Evolutionary conservation across 768 basidiomycete genomes (phyloP).

Genomic region (Rossbeevera mucosa): DNA sequence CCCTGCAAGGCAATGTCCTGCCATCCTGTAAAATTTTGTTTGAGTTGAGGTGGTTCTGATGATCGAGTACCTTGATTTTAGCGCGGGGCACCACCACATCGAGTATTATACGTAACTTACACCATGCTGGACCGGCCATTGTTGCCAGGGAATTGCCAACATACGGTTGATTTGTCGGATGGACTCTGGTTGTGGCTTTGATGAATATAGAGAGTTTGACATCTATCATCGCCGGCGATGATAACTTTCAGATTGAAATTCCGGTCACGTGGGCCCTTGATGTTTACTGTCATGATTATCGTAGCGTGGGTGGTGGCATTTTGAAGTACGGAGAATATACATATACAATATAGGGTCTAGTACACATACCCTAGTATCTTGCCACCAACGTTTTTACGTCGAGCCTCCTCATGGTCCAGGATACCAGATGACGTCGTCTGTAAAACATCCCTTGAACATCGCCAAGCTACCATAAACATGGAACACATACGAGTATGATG

Average conservation of each 20-base stretch:
- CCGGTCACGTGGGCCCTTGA: neutral
- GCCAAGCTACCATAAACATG: neutral
- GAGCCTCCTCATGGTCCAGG: constrained; percentile 97
- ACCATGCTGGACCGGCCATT: neutral
- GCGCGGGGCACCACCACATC: too few relatives aligned
- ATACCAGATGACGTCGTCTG: constrained; percentile 98
- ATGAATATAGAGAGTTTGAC: too few relatives aligned
- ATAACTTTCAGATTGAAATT: neutral
- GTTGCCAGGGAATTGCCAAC: neutral
- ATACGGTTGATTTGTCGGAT: too few relatives aligned
- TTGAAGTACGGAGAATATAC: constrained; percentile 20
- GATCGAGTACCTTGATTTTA: too few relatives aligned
- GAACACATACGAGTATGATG: constrained; percentile 82
- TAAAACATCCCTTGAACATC: neutral
- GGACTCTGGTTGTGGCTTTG: neutral
- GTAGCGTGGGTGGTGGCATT: neutral
- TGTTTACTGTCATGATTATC: neutral
- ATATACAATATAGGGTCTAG: constrained; percentile 38
- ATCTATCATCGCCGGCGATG: too few relatives aligned
- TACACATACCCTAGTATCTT: constrained; percentile 93
- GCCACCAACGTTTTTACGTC: constrained; percentile 96
- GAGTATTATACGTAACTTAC: too few relatives aligned
- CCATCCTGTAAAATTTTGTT: neutral
- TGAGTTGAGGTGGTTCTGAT: too few relatives aligned
- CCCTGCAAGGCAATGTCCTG: neutral